Evolutionary conservation across 129 eudicot genomes (phyloP).

Genomic region (Kitagawia praeruptora): DNA sequence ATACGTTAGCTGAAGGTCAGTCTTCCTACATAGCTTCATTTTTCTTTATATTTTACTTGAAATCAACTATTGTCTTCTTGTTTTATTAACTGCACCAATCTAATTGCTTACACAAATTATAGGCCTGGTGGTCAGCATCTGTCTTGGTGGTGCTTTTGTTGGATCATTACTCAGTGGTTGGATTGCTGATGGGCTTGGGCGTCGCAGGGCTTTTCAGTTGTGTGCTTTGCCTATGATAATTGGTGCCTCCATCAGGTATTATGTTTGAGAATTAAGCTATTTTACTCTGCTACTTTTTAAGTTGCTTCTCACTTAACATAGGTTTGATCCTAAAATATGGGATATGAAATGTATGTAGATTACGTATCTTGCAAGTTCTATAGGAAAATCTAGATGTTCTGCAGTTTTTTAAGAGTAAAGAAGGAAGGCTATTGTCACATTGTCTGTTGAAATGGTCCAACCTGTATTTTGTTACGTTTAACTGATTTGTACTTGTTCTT

Average conservation of each 20-base stretch:
- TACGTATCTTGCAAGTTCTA: neutral
- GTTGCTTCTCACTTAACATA: neutral
- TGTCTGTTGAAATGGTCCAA: neutral
- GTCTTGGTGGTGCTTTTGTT: constrained; percentile 86
- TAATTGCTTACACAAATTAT: constrained; percentile 15
- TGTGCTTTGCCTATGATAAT: constrained; percentile 83
- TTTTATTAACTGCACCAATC: neutral
- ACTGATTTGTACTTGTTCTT: neutral
- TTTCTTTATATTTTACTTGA: no score
- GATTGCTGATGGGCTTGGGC: constrained; percentile 89
- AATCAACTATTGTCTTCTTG: constrained; percentile 10
- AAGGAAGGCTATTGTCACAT: neutral
- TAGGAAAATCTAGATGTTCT: neutral
- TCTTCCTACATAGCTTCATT: neutral
- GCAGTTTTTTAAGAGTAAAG: neutral
- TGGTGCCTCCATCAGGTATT: constrained; percentile 75
- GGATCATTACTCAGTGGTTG: constrained; percentile 79
- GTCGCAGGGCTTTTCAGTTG: constrained; percentile 84
- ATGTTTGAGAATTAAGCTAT: neutral
- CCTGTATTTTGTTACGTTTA: neutral
- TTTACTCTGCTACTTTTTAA: neutral
- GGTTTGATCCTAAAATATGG: neutral
- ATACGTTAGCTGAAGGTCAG: no score
- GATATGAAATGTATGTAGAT: neutral
- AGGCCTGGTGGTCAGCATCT: constrained; percentile 90